Conservation (phyloP, 441 rosid genomes). For the Eutrema salsugineum region DNA sequence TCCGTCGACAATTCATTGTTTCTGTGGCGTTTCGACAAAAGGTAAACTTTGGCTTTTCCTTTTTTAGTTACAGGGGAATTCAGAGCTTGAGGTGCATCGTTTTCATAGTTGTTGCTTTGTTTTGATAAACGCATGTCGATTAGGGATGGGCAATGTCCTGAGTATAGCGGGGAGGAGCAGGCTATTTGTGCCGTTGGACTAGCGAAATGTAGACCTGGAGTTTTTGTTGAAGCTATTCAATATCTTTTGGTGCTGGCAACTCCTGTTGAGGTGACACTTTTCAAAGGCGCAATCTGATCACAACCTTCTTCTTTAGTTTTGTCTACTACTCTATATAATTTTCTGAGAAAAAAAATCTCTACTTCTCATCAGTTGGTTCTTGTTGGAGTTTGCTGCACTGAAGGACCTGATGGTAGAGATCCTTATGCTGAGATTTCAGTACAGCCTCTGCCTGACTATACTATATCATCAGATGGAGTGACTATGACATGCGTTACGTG, state of each 20-base stretch:
- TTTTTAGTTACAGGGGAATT: neutral
- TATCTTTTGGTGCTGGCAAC: slow-evolving; percentile 86
- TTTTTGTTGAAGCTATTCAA: slow-evolving; percentile 94
- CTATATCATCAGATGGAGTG: slow-evolving; percentile 90
- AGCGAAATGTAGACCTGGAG: slow-evolving; percentile 78
- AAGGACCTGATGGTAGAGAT: slow-evolving; percentile 77
- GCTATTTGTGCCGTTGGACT: slow-evolving; percentile 96
- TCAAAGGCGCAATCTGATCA: neutral
- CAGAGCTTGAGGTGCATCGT: slow-evolving; percentile 3
- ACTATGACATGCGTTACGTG: slow-evolving; percentile 89
- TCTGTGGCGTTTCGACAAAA: slow-evolving; percentile 94
- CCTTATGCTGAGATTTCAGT: slow-evolving; percentile 89
- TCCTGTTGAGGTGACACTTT: slow-evolving; percentile 73
- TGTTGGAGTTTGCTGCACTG: slow-evolving; percentile 93
- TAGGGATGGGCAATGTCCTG: slow-evolving; percentile 98
- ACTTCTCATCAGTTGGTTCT: slow-evolving; percentile 73
- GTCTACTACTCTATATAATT: slow-evolving; percentile 9
- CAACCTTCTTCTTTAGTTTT: neutral
- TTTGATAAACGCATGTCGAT: slow-evolving; percentile 18
- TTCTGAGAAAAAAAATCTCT: slow-evolving; percentile 25
- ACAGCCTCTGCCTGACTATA: slow-evolving; percentile 89
- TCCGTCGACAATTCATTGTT: slow-evolving; percentile 89
- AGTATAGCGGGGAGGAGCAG: slow-evolving; percentile 82
- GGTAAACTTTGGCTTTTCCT: slow-evolving; percentile 39
- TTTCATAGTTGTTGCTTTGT: neutral